These are phyloP conservation scores for Endotrypanum monterogeii DNA, from an alignment of 208 protist species.

Conservation along the genomic window DNA sequence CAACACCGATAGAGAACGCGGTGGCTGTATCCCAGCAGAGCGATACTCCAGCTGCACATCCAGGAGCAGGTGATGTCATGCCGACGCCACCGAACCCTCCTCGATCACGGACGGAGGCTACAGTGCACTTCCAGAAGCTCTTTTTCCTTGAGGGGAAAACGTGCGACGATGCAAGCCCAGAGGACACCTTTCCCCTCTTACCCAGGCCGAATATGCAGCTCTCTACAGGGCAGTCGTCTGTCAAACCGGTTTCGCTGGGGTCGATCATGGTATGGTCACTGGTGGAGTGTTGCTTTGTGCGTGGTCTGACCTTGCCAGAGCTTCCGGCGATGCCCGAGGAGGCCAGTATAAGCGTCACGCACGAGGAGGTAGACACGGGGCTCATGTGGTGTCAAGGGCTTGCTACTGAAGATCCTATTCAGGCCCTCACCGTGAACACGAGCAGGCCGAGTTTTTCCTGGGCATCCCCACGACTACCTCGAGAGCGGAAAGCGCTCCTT, in stretches of 20 bases:
- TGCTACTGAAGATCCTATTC: slow-evolving; percentile 40
- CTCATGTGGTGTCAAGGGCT: slow-evolving; percentile 76
- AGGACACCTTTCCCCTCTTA: slow-evolving; percentile 48
- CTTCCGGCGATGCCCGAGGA: slow-evolving; percentile 15
- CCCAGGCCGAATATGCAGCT: slow-evolving; percentile 28
- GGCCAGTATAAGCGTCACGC: slow-evolving; percentile 34
- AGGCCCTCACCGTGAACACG: slow-evolving; percentile 10
- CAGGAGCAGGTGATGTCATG: background rate
- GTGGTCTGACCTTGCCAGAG: slow-evolving; percentile 54
- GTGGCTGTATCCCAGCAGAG: background rate
- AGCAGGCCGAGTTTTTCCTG: slow-evolving; percentile 6
- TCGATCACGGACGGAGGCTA: slow-evolving; percentile 43
- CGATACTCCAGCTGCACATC: background rate
- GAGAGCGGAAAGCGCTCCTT: slow-evolving; percentile 57
- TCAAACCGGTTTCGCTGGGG: slow-evolving; percentile 32
- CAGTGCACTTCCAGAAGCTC: slow-evolving; percentile 59
- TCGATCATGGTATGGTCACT: slow-evolving; percentile 62
- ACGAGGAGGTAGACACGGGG: slow-evolving; percentile 50
- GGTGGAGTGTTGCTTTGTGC: slow-evolving; percentile 88
- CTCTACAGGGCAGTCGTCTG: slow-evolving; percentile 9
- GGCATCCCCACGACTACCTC: slow-evolving; percentile 15
- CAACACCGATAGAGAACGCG: slow-evolving; percentile 29
- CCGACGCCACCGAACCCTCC: background rate
- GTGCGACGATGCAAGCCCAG: slow-evolving; percentile 60
- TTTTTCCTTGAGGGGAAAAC: slow-evolving; percentile 77